Evolutionary conservation across 148 eudicot species (phyloP), one percentile per base, ranked within the genome.

Genomic region (Nyssa sinensis): DNA sequence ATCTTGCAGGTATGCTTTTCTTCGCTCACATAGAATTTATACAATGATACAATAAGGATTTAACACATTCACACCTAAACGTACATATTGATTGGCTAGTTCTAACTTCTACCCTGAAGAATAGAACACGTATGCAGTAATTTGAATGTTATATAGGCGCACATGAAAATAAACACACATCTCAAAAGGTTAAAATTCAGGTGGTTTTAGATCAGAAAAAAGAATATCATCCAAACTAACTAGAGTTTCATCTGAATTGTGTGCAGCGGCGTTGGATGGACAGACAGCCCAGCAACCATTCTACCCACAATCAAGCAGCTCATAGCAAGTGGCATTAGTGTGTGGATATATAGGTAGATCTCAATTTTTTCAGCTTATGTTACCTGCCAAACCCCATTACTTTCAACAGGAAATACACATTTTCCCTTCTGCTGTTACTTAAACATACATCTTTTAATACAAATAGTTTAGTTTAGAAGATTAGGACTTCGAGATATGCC

Each of bases 331-430:
- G 79, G 73, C 73, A 62, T 75, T 24, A 47, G 72, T 7, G 34
- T 75, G 33, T 80, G 83, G 83, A 24, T 80, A 25, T 80, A 75
- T 21, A 80, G 82, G 82, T 80, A 4, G 30, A 64, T 59, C 63
- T 3, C 0, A 12, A 0, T 24, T n/a, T 11, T 28, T 47, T 23
- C 7, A 27, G 21, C 39, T 59, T 10, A 33, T 7, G 27, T 9
- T 60, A 10, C 25, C 16, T 23, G 13, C 32, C 13, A 12, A 24
- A 10, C 4, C 5, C 65, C 10, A 14, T 1, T 14, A 19, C 51
- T 19, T 3, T 44, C 5, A 44, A 44, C 51, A 44, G 3, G 51
- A 44, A 44, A 13, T 12, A 3, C 51, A 44, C 9, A 10, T 41
- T 14, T 2, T 8, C 49, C 49, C 44, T 39, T 39, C 11, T 9